Evolutionary conservation across 768 basidiomycete species (phyloP).

Genomic region (Boletus vermiculosoides): DNA sequence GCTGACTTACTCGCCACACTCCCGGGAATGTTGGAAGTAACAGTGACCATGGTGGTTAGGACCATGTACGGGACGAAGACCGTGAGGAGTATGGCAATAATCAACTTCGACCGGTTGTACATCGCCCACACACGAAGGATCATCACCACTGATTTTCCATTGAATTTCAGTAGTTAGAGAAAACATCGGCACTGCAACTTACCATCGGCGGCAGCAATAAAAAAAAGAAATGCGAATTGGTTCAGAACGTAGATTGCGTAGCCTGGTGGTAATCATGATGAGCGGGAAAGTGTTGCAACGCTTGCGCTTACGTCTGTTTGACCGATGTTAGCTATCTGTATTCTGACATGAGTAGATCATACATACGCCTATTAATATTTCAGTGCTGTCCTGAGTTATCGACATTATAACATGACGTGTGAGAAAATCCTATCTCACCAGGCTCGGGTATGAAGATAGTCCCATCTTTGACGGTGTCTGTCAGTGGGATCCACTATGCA

Average conservation of each 20-base stretch:
- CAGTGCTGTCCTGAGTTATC: background rate
- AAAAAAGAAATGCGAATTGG: background rate
- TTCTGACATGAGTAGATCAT: background rate
- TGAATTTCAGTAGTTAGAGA: background rate
- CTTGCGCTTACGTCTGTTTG: conserved; percentile 6
- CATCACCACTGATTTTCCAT: conserved; percentile 5
- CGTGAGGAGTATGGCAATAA: conserved; percentile 4
- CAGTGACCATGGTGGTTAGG: background rate
- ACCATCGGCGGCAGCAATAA: conserved; percentile 8
- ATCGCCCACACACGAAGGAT: conserved; percentile 13
- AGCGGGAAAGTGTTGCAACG: background rate
- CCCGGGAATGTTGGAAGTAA: background rate
- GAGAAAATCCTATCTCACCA: background rate
- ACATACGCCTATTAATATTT: conserved; percentile 1
- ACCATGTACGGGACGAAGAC: conserved; percentile 2
- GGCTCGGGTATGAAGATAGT: background rate
- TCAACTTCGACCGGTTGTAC: background rate
- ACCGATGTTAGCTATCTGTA: background rate
- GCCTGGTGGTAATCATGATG: background rate
- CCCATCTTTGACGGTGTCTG: background rate
- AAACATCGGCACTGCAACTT: background rate
- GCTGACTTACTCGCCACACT: background rate
- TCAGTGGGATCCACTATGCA: background rate
- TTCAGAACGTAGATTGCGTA: background rate
- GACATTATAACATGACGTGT: background rate